Base-by-base conservation (phyloP, 768 basidiomycete genomes). In the Cubamyces sp. region DNA sequence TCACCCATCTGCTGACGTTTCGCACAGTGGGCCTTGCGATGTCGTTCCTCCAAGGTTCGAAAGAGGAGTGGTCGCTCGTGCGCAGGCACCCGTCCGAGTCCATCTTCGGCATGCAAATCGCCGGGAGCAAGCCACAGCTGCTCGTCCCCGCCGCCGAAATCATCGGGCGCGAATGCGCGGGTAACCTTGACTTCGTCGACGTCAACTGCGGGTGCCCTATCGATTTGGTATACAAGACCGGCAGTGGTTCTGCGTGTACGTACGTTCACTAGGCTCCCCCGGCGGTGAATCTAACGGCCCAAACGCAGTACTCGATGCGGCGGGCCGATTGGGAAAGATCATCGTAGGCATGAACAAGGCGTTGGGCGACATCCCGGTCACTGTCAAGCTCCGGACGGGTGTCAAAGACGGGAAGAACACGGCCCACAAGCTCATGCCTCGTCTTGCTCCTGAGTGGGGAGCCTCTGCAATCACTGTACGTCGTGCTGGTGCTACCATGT, bases 141-240 rank as follows among this genome's bases (percentile, higher is more conserved):
- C 82, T 98, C 58, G 91, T 88, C 0, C 82, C 92, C 0, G 86
- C 89, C 0, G 92, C 94, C 0, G 96, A 98, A 71, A 79, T 90
- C 7, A 82, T 98, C 26, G 85, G 82, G 2, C 84, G 82, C 64
- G 88, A 92, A 71, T 84, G 86, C 66, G 79, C 79, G 0, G 78
- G 81, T 14, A 80, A 81, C 19, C 75, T 97, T 21, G 94, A 98
- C 70, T 98, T 97, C 68, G 92, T 96, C 1, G 96, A 99, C 70
- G 76, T 98, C 65, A 99, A 99, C 70, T 92, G 93, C 74, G 96
- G 96, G 7, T 98, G 97, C 74, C 97, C 97, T 3, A 98, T 98
- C 67, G 97, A 99, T 74, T 78, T 98, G 45, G 92, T 99, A 1
- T 97, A 96, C 77, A 91, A 90, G 69, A 83, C 84, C 15, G 95